These are phyloP conservation scores for Leishmania amazonensis DNA, from an alignment of 208 protist genomes.

Conservation along the genomic window DNA sequence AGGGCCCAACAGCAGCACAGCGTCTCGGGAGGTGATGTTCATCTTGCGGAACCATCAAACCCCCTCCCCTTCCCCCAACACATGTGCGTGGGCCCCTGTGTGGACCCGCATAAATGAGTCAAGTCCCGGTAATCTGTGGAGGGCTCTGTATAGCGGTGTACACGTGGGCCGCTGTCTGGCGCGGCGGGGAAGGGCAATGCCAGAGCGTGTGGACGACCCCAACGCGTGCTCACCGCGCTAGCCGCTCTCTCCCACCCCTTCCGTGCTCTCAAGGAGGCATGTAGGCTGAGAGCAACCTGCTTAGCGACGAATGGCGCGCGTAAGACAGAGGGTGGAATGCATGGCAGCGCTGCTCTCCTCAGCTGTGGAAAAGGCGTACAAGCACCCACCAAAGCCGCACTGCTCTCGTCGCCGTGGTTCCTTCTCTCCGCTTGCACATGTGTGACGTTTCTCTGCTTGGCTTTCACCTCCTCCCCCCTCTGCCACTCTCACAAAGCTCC, in stretches of 20 bases:
- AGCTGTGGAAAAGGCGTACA: background rate
- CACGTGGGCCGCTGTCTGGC: background rate
- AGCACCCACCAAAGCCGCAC: no score
- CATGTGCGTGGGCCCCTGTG: background rate
- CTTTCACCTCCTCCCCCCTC: background rate
- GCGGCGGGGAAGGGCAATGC: background rate
- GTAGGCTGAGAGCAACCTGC: background rate
- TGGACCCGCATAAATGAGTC: background rate
- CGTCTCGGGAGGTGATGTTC: background rate
- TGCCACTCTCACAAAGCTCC: background rate
- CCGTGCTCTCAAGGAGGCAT: background rate
- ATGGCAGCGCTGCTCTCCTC: background rate
- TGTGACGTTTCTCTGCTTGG: background rate
- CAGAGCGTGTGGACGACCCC: background rate
- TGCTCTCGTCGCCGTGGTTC: background rate
- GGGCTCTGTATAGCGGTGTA: background rate
- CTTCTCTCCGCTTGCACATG: background rate
- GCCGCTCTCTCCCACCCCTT: background rate
- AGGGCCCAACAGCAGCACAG: background rate
- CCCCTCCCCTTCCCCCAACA: background rate
- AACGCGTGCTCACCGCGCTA: background rate
- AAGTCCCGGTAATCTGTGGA: background rate
- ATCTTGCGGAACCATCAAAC: background rate
- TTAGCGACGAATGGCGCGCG: background rate
- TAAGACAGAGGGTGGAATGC: background rate